Conservation (phyloP, 257 asterid species). For the Striga asiatica region DNA sequence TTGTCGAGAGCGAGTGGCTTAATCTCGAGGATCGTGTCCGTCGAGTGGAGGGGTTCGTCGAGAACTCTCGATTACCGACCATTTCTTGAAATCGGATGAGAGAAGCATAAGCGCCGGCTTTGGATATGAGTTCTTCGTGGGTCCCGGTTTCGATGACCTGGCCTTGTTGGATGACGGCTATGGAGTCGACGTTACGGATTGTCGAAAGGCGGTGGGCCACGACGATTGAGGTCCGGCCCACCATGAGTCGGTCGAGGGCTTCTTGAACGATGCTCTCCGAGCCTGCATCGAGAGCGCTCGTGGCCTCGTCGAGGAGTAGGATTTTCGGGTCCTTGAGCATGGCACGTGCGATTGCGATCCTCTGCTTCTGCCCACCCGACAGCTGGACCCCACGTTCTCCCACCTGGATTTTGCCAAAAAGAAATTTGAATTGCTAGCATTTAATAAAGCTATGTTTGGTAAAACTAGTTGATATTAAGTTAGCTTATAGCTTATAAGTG, state of each 20-base stretch:
- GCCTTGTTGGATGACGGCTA: constrained; percentile 90
- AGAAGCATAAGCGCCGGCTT: constrained; percentile 83
- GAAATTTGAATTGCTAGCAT: too few species aligned
- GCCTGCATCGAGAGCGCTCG: constrained; percentile 92
- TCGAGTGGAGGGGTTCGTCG: constrained; percentile 72
- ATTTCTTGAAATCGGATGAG: constrained; percentile 84
- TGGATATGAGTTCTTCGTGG: constrained; percentile 78
- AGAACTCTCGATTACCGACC: constrained; percentile 71
- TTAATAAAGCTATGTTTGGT: too few species aligned
- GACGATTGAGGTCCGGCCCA: constrained; percentile 85
- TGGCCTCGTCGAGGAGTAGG: constrained; percentile 89
- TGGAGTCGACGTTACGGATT: constrained; percentile 77
- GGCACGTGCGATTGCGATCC: constrained; percentile 90
- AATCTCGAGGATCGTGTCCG: constrained; percentile 80
- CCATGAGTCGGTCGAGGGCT: constrained; percentile 86
- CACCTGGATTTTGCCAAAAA: constrained; percentile 33
- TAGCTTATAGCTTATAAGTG: too few species aligned
- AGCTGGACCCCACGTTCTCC: constrained; percentile 98
- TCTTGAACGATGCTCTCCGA: constrained; percentile 91
- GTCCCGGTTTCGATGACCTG: constrained; percentile 92
- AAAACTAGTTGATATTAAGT: too few species aligned
- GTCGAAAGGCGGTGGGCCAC: constrained; percentile 96
- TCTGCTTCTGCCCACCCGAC: constrained; percentile 95
- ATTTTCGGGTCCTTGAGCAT: constrained; percentile 84
- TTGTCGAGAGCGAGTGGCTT: constrained; percentile 83